Evolutionary conservation across 768 basidiomycete genomes (phyloP).

Genomic region (Leccinum disarticulatum): DNA sequence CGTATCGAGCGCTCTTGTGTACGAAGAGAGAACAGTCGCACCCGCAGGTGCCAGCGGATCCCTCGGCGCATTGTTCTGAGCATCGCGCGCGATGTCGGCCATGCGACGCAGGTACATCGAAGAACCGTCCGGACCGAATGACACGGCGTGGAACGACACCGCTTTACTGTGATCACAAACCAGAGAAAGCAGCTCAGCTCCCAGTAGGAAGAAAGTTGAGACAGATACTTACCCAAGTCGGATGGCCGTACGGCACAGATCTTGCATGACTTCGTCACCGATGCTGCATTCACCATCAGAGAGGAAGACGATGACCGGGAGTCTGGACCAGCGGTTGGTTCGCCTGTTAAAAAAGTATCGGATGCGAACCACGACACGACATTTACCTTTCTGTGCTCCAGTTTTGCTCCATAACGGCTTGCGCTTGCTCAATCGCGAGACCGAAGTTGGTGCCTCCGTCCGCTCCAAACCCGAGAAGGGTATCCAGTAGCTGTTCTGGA

Average conservation of each 20-base stretch:
- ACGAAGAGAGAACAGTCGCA: conserved; percentile 44
- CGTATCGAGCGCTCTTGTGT: conserved; percentile 50
- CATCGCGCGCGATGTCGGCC: conserved; percentile 50
- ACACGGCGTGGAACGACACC: conserved; percentile 56
- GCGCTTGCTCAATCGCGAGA: conserved; percentile 38
- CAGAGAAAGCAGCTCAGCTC: background rate
- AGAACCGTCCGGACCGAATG: conserved; percentile 42
- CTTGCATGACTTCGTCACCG: conserved; percentile 37
- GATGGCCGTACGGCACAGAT: conserved; percentile 43
- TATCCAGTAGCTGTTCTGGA: conserved; percentile 44
- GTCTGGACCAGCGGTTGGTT: conserved; percentile 2
- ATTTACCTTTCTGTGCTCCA: conserved; percentile 53
- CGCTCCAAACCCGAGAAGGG: conserved; percentile 34
- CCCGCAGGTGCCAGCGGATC: conserved; percentile 37
- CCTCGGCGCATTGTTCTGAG: conserved; percentile 43
- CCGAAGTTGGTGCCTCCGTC: conserved; percentile 44
- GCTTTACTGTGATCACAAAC: conserved; percentile 40
- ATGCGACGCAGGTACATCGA: conserved; percentile 42
- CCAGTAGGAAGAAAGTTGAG: rapidly evolving
- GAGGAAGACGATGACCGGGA: conserved; percentile 40
- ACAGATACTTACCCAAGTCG: conserved; percentile 41
- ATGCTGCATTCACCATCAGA: conserved; percentile 49
- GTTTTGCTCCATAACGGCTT: conserved; percentile 40
- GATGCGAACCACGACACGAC: background rate
- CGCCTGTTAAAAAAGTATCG: background rate